Evolutionary conservation across 352 stramenopile genomes (phyloP).

Genomic region (Phytophthora citrophthora): DNA sequence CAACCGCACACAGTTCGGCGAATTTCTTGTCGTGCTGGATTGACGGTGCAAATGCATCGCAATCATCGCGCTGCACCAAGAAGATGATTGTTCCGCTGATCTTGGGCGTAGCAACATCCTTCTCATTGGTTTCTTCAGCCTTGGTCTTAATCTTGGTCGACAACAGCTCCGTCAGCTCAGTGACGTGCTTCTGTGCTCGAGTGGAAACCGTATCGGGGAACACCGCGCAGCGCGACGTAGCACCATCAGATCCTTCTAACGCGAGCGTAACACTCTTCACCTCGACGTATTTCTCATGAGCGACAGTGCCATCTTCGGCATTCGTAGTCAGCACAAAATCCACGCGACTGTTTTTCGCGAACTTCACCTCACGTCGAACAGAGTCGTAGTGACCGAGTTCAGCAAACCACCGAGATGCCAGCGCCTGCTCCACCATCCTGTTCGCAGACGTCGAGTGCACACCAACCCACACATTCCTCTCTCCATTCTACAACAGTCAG

Average conservation of each 20-base stretch:
- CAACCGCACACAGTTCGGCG: slow-evolving; percentile 58
- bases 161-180: slow-evolving; percentile 72
- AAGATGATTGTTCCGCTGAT: slow-evolving; percentile 73
- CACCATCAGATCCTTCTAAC: slow-evolving; percentile 8
- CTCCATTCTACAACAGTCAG: slow-evolving; percentile 57
- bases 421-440: slow-evolving; percentile 76
- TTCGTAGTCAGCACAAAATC: slow-evolving; percentile 78
- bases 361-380: slow-evolving; percentile 77
- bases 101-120: slow-evolving; percentile 12
- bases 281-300: slow-evolving; percentile 79
- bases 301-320: slow-evolving; percentile 33
- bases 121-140: slow-evolving; percentile 10
- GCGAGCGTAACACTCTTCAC: slow-evolving; percentile 87
- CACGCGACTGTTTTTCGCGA: slow-evolving; percentile 82
- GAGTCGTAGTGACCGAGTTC: slow-evolving; percentile 63
- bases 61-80: slow-evolving; percentile 82
- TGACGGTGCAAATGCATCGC: slow-evolving; percentile 70
- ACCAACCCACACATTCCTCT: slow-evolving; percentile 73
- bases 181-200: slow-evolving; percentile 80
- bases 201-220: slow-evolving; percentile 84
- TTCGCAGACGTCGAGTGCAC: slow-evolving; percentile 83
- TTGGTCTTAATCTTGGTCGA: slow-evolving; percentile 18
- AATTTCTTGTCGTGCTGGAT: slow-evolving; percentile 72
- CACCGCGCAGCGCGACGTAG: slow-evolving; percentile 50
- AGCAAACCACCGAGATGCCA: slow-evolving; percentile 65